Conservation (phyloP, 2,329 filamentous ascomycete genomes). For the Chaetomiaceae sp. region DNA sequence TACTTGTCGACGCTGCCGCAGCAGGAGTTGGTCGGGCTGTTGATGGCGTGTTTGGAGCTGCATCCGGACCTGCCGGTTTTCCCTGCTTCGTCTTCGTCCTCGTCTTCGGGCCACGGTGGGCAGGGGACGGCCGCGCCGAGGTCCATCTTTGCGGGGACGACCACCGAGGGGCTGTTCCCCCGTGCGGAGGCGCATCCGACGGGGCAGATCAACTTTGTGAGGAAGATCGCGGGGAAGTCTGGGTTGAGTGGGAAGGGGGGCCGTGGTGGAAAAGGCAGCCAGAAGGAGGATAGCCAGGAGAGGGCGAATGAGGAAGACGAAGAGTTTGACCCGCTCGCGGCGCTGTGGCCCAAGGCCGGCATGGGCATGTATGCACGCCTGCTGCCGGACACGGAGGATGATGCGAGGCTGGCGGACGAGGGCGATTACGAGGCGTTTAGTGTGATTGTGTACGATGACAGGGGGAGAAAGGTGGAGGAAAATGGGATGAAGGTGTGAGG, state of each 20-base stretch:
- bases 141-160: constrained; percentile 30
- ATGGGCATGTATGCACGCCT: constrained; percentile 29
- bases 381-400: constrained; percentile 28
- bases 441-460: constrained; percentile 29
- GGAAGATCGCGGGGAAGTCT: constrained; percentile 28
- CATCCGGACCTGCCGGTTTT: constrained; percentile 66
- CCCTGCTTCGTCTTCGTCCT: constrained; percentile 7
- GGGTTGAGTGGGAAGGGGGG: constrained; percentile 10
- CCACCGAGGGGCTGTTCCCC: constrained; percentile 30
- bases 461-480: constrained; percentile 30
- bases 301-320: constrained; percentile 24
- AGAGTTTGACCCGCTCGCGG: constrained; percentile 28
- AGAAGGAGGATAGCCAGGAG: constrained; percentile 19
- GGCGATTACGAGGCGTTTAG: constrained; percentile 32
- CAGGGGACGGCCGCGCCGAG: constrained; percentile 11
- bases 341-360: constrained; percentile 30
- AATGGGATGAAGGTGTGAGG: constrained; percentile 31
- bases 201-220: constrained; percentile 37
- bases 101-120: background rate
- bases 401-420: constrained; percentile 27
- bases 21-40: constrained; percentile 58
- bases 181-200: constrained; percentile 35
- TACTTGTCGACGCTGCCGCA: constrained; percentile 61
- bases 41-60: constrained; percentile 57
- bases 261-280: constrained; percentile 4